Evolutionary conservation across 73 alveolate species (phyloP), one percentile per base, ranked within the genome.

Genomic region (Paramecium biaurelia): DNA sequence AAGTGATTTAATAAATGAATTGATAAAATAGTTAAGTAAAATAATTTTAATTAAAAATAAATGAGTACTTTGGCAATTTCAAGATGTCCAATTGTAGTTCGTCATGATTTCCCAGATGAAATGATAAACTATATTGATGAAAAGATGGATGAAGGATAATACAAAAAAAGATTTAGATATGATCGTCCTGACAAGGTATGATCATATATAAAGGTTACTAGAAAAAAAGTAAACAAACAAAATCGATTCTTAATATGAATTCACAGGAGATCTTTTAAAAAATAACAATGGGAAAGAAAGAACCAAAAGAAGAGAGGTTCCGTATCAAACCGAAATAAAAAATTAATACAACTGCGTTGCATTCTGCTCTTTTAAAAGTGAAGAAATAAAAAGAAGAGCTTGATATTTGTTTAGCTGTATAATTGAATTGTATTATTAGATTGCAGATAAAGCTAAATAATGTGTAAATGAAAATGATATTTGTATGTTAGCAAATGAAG

Each of bases 71-170:
- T 72, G n/a, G 86, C 45, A 20, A 79, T 79, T 79, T 79, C 90
- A 43, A 41, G 90, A 79, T 79, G 90, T 24, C 90, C 90, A 11
- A 45, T 26, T 20, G 90, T 79, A 2, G 47, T 79, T 79, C 34
- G 90, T 23, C 90, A 79, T 79, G 90, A 79, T 34, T 79, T 79
- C 6, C 90, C 90, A 15, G 90, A 79, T 47, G 90, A 79, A 47
- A 79, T 79, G 90, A 18, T 43, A 45, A 79, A 79, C 32, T 79
- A 79, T 47, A 79, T 79, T 30, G 90, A 79, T 47, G 90, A 79
- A 45, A 79, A 79, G 72, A 41, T 79, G 72, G 90, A 79, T 42
- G 90, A 79, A 79, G 90, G 90, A 79, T 20, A 79, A 79, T 79
- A 79, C 28, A 79, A 79, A 34, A 79, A 79, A 37, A 38, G 90